A percentile compares a stretch with the other conserved stretches of the same genome.
phyloP scores from a whole-genome alignment of 2,329 filamentous ascomycete species.

The Alternaria sp. region DNA sequence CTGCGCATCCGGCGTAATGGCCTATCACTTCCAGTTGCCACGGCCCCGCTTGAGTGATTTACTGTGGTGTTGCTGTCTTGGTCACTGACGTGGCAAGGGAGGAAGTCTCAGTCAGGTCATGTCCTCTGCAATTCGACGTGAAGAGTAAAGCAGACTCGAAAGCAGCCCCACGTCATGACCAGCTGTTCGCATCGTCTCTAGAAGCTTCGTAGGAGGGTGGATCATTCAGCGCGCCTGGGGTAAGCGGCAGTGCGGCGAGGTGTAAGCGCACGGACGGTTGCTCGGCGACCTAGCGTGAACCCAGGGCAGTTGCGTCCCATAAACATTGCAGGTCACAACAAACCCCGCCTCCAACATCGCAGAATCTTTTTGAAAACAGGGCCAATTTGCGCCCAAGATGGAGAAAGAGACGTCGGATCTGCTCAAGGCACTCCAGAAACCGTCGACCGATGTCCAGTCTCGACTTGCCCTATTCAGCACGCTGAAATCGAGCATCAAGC shows the following conservation, averaged over 20 bases:
- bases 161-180: background rate
- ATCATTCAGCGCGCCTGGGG: conserved; percentile 12
- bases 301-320: background rate
- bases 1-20: background rate
- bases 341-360: conserved; percentile 27
- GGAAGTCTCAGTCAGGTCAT: background rate
- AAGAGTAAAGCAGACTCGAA: background rate
- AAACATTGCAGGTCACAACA: conserved; percentile 11
- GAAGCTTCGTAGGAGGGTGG: conserved; percentile 13
- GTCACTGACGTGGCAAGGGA: conserved; percentile 8
- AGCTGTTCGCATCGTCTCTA: conserved; percentile 9
- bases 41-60: conserved; percentile 12
- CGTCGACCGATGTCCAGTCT: conserved; percentile 66
- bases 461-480: conserved; percentile 66
- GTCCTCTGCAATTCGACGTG: background rate
- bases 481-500: conserved; percentile 90
- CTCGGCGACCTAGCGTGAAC: conserved; percentile 21
- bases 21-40: conserved; percentile 1
- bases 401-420: conserved; percentile 65
- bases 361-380: conserved; percentile 28
- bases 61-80: conserved; percentile 4
- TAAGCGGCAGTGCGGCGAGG: conserved; percentile 11
- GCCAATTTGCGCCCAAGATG: conserved; percentile 53
- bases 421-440: conserved; percentile 63
- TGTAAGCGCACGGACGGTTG: conserved; percentile 25